Conservation (phyloP, 2,329 filamentous ascomycete genomes). For the Fusarium sp. region DNA sequence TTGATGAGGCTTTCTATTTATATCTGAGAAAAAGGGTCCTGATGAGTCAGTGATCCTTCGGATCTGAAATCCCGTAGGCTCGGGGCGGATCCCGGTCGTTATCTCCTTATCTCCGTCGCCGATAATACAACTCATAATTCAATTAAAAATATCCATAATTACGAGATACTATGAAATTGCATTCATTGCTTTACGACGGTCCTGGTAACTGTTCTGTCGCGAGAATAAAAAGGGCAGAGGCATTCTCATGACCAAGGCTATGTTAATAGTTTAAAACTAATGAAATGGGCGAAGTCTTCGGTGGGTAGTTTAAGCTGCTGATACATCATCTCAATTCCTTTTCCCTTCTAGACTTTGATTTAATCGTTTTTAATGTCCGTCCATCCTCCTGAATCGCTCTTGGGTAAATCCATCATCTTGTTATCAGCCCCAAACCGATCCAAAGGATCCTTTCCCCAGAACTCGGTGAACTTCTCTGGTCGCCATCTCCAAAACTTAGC, state of each 20-base stretch:
- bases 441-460: constrained; percentile 28
- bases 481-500: constrained; percentile 33
- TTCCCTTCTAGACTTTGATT: rapidly evolving
- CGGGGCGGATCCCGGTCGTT: constrained; percentile 1
- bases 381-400: background rate
- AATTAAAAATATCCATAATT: too few species aligned
- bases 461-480: constrained; percentile 13
- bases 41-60: background rate
- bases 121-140: background rate
- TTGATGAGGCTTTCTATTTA: too few species aligned
- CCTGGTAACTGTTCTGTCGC: background rate
- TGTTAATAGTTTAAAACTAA: too few species aligned
- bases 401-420: constrained; percentile 14
- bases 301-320: too few species aligned
- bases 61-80: background rate
- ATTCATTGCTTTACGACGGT: too few species aligned
- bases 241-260: too few species aligned
- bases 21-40: background rate
- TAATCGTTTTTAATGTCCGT: constrained; percentile 5
- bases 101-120: background rate
- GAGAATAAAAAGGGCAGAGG: too few species aligned
- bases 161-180: too few species aligned
- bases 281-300: too few species aligned
- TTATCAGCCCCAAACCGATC: constrained; percentile 33
- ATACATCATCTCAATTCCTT: too few species aligned